These are phyloP conservation scores for Suillus cothurnatus DNA, from an alignment of 768 basidiomycete species.

Conservation along the genomic window DNA sequence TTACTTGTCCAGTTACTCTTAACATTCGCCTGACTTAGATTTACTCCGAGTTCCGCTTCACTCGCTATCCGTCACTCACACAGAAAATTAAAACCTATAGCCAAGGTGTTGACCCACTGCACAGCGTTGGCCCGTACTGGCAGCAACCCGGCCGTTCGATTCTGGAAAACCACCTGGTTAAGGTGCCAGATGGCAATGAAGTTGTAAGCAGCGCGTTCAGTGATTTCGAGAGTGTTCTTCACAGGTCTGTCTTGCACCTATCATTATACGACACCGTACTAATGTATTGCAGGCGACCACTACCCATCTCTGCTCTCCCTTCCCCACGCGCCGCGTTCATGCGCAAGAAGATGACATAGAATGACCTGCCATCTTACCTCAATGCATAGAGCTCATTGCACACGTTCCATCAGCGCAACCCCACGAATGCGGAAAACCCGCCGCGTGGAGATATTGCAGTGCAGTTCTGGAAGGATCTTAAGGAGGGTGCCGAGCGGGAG, in stretches of 20 bases:
- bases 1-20: neutral
- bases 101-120: conserved; percentile 52
- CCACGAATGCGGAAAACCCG: conserved; percentile 49
- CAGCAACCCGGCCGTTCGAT: conserved; percentile 77
- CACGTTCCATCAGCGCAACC: conserved; percentile 63
- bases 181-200: conserved; percentile 60
- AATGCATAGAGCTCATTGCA: conserved; percentile 72
- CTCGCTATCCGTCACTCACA: conserved; percentile 55
- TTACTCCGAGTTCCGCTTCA: conserved; percentile 71
- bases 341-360: conserved; percentile 62
- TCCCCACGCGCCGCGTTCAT: conserved; percentile 48
- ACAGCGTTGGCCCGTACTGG: conserved; percentile 70
- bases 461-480: conserved; percentile 60
- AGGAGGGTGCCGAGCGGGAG: conserved; percentile 37
- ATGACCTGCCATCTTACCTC: conserved; percentile 68
- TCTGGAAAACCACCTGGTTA: conserved; percentile 66
- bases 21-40: conserved; percentile 32
- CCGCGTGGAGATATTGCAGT: conserved; percentile 67
- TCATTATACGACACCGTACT: neutral
- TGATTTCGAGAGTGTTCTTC: conserved; percentile 58
- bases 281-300: conserved; percentile 39
- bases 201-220: conserved; percentile 38
- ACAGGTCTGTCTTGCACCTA: conserved; percentile 42
- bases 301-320: conserved; percentile 41
- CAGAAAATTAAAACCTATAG: conserved; percentile 63